Conservation (phyloP, 1,284 basidiomycete genomes). For the Cutaneotrichosporon spelunceum region DNA sequence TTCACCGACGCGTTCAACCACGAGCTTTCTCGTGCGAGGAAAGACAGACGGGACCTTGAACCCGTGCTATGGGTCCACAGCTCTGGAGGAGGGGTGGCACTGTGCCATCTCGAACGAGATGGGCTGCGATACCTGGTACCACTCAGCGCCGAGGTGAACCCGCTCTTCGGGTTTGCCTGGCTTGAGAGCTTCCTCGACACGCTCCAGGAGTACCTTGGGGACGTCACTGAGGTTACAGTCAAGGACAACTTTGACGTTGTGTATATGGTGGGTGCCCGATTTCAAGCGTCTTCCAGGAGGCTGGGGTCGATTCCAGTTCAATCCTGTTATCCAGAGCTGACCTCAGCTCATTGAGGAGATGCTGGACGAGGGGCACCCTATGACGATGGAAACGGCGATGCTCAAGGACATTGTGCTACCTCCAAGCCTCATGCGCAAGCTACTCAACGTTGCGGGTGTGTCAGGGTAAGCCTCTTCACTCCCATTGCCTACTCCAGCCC, state of each 20-base stretch:
- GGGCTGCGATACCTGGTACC: constrained; percentile 74
- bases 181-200: constrained; percentile 79
- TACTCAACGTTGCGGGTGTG: constrained; percentile 63
- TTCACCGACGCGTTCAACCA: constrained; percentile 82
- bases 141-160: constrained; percentile 74
- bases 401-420: constrained; percentile 88
- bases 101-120: constrained; percentile 68
- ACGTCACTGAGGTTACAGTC: constrained; percentile 66
- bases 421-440: constrained; percentile 75
- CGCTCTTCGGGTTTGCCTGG: constrained; percentile 83
- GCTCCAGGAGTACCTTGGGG: constrained; percentile 80
- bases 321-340: not conserved
- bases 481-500: not conserved
- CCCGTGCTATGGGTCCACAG: constrained; percentile 49
- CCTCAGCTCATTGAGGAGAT: constrained; percentile 87
- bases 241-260: constrained; percentile 95
- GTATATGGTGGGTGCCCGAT: constrained; percentile 66
- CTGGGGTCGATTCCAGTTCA: not conserved
- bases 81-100: constrained; percentile 37
- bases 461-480: constrained; percentile 50
- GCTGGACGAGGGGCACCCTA: constrained; percentile 85
- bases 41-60: constrained; percentile 23
- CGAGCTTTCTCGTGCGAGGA: constrained; percentile 59
- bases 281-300: not conserved
- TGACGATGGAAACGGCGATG: constrained; percentile 89